Evolutionary conservation across 179 eudicot genomes (phyloP), one percentile per base, ranked within the genome.

Genomic region (Camellia oleifera): DNA sequence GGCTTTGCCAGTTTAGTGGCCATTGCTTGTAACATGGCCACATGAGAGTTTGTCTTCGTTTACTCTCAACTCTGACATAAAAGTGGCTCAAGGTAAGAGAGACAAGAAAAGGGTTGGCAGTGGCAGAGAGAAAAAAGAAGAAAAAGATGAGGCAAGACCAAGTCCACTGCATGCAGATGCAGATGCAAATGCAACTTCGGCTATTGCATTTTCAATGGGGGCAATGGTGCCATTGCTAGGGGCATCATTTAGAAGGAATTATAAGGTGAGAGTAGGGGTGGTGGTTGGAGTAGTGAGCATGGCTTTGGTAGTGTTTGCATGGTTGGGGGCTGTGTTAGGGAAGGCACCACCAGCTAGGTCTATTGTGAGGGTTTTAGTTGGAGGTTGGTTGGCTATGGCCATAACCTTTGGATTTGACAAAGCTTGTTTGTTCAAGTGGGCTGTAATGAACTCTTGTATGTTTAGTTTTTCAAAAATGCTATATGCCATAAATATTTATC

Each of bases 381-480:
- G 84, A 45, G 84, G 84, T 14, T 82, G 84, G 84, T 8, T 82
- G 15, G 84, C 84, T 7, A 82, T 82, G 84, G 80, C 77, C 14
- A 18, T 77, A 15, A 82, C 84, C 40, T 82, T 77, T 77, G 84
- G 80, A 12, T 32, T 77, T 82, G 62, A 82, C 81, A 44, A 82
- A 77, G 73, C 61, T 77, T 54, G 71, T 82, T 63, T 81, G 84
- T 52, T 48, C 84, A 20, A 62, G 74, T 50, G 81, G 72, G 15
- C 63, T 70, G 57, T 81, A 17, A 81, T n/a, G 64, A 61, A 61
- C 65, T 18, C 17, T 15, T 17, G 20, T 5, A 61, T 61, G 20
- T 48, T 48, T 76, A 42, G 32, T 32, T 32, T 32, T 0, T 32
- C 32, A 32, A 32, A 32, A 32, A 32, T 32, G 32, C 32, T 32